Conservation (phyloP, 257 asterid species). For the Penstemon davidsonii region DNA sequence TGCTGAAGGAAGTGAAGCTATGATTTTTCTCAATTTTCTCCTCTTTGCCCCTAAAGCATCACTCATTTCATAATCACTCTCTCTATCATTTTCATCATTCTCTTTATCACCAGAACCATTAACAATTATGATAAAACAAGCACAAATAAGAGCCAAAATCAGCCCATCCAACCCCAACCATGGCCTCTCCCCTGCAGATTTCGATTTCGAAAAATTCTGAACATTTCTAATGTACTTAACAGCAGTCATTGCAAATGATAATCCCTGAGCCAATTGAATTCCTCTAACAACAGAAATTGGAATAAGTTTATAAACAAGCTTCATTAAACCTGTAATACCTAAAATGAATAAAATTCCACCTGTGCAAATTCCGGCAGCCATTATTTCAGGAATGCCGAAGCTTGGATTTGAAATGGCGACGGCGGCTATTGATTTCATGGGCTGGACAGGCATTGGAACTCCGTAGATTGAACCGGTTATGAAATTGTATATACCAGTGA, state of each 20-base stretch:
- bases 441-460: conserved; percentile 79
- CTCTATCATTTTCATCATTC: conserved; percentile 24
- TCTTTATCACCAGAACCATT: conserved; percentile 52
- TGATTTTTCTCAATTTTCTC: conserved; percentile 27
- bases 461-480: conserved; percentile 67
- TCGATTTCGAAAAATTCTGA: conserved; percentile 56
- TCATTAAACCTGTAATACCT: conserved; percentile 66
- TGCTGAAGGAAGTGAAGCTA: conserved; percentile 66
- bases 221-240: conserved; percentile 56
- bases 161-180: conserved; percentile 79
- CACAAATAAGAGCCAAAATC: conserved; percentile 56
- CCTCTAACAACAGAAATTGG: conserved; percentile 76
- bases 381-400: conserved; percentile 68
- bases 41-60: not conserved
- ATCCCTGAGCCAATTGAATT: conserved; percentile 74
- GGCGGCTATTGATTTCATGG: conserved; percentile 79
- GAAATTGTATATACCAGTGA: conserved; percentile 64
- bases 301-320: conserved; percentile 51
- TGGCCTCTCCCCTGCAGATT: conserved; percentile 47
- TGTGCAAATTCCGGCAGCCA: conserved; percentile 88
- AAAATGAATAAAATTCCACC: conserved; percentile 51
- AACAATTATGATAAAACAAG: conserved; percentile 54
- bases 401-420: conserved; percentile 56
- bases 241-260: conserved; percentile 69
- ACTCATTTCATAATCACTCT: not conserved